A percentile compares a stretch with the other conserved stretches of the same genome.
Evolutionary conservation across 2,329 filamentous ascomycete species (phyloP).

Genomic region (Botrytis byssoidea): DNA sequence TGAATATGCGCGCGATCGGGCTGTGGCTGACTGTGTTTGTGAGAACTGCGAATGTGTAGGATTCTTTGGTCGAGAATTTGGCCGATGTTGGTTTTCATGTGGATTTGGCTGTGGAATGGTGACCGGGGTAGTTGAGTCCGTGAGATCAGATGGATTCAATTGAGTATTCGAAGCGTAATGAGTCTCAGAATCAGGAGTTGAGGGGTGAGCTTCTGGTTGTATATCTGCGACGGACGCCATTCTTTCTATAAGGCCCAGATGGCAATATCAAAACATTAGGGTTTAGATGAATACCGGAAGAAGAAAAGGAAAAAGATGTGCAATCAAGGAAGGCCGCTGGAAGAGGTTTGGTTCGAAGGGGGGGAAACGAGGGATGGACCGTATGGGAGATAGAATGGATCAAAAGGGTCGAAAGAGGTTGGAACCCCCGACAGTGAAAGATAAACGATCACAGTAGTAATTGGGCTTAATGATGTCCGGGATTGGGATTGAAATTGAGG

Average conservation of each 20-base stretch:
- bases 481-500: constrained; percentile 10
- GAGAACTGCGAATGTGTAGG: constrained; percentile 13
- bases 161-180: constrained; percentile 32
- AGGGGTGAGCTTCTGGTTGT: constrained; percentile 28
- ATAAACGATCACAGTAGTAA: background rate
- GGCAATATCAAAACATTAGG: constrained; percentile 19
- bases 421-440: background rate
- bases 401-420: constrained; percentile 6
- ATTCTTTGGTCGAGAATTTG: constrained; percentile 24
- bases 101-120: constrained; percentile 20
- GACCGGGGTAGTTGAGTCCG: constrained; percentile 24
- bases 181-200: constrained; percentile 34
- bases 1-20: constrained; percentile 33
- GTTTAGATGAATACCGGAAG: constrained; percentile 4
- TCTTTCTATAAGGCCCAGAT: constrained; percentile 25
- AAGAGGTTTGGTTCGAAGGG: constrained; percentile 20
- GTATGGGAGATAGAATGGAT: constrained; percentile 2
- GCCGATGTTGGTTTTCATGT: constrained; percentile 22
- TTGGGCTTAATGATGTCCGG: background rate
- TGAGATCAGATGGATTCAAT: constrained; percentile 31
- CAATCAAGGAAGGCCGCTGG: constrained; percentile 25
- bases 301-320: constrained; percentile 30
- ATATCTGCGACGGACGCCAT: constrained; percentile 31
- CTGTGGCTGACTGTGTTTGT: constrained; percentile 23
- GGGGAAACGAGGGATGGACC: constrained; percentile 14